Evolutionary conservation across 148 eudicot genomes (phyloP), one percentile per base, ranked within the genome.

Genomic region (Chenopodium berlandieri): DNA sequence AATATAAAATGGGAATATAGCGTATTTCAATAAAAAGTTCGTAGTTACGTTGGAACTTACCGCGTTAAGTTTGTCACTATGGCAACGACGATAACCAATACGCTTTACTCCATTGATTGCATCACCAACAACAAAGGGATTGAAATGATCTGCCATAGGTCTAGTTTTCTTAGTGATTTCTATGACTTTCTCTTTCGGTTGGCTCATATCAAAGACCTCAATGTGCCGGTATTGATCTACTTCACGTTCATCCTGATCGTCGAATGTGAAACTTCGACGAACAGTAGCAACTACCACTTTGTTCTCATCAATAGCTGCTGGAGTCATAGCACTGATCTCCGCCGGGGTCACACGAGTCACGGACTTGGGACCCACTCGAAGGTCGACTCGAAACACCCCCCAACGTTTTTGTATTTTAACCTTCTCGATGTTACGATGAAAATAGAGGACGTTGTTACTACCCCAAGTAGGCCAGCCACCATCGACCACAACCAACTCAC

Each of bases 391-490:
- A 32, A 67, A 83, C 20, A 83, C 82, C 4, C 68, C 82, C 85
- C 85, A 83, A 34, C 81, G 62, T 2, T 40, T 50, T 9, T 67
- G 70, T 1, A 30, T 4, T 2, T 69, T 40, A 22, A 65, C 48
- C 44, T 27, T 65, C 34, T 81, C 72, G 34, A 37, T 80, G 13
- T 75, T 81, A 4, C 82, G 78, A 6, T 83, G 85, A 73, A 83
- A 83, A 70, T 73, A 83, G 5, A 83, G 37, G 34, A 83, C 32
- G 48, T 78, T 65, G 32, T 81, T 17, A 17, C 25, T 81, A 22
- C 67, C 83, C 83, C 83, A 81, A 11, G 79, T 81, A 5, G 85
- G 85, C 81, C 85, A 83, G 1, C 85, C 85, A 0, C 78, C 85
- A 23, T 83, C 72, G 8, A 19, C 69, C 0, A 78, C 81, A 17